These are phyloP conservation scores for Parmelia sp. DNA, from an alignment of 495 filamentous ascomycete species.

Conservation along the genomic window DNA sequence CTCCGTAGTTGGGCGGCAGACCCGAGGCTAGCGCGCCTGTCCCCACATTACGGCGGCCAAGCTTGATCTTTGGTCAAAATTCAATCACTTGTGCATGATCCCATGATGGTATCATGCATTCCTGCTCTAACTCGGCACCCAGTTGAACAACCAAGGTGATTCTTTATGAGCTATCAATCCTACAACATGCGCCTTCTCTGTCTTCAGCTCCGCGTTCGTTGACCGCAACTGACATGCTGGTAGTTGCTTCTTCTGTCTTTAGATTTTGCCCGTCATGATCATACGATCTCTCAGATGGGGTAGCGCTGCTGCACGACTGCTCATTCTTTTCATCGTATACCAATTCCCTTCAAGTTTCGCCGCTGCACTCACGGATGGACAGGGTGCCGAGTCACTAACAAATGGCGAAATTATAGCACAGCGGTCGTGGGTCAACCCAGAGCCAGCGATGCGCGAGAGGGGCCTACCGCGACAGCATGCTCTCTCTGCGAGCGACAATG, in stretches of 20 bases:
- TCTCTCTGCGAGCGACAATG: not conserved
- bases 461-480: not conserved
- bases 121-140: no score
- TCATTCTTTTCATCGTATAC: not conserved
- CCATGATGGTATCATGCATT: slow-evolving; percentile 13
- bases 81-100: slow-evolving; percentile 9
- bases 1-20: not conserved
- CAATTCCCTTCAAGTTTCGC: not conserved
- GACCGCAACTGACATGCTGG: not conserved
- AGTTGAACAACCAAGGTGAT: not conserved
- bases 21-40: not conserved
- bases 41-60: not conserved
- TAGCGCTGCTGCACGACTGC: not conserved
- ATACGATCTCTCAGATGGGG: not conserved
- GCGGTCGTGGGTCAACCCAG: not conserved
- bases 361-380: not conserved
- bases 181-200: not conserved
- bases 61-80: not conserved
- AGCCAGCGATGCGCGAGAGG: not conserved
- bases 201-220: not conserved
- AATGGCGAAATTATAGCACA: slow-evolving; percentile 1
- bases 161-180: not conserved
- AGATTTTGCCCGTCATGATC: slow-evolving; percentile 1
- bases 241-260: slow-evolving; percentile 2
- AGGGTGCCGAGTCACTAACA: not conserved